Base-by-base conservation (phyloP, 2,329 filamentous ascomycete species). In the Cladosporium sp. region DNA sequence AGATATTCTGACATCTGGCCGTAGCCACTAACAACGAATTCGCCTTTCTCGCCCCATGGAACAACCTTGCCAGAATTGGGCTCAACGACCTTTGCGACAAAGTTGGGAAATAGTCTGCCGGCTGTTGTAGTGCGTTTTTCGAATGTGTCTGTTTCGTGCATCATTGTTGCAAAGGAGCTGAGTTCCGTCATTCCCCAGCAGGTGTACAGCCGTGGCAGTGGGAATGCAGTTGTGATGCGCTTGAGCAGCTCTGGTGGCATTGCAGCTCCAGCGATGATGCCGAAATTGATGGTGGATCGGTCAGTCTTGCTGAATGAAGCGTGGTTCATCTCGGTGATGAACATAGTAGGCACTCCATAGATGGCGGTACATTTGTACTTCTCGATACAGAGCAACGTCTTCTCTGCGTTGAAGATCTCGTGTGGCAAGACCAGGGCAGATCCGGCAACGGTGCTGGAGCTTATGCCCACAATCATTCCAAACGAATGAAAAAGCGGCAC, bases 401-500 rank as follows among this genome's bases (percentile, higher is more conserved):
- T 87, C 4, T 79, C 77, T 1, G 89, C 84, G 71, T 92, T 88
- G 73, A 94, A 94, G 0, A 88, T 87, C 72, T 92, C 89, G 70
- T 86, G 85, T 0, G 92, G 91, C 73, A 92, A 92, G 11, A 94
- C 87, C 59, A 93, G 88, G 76, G 90, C 91, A 44, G 86, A 87
- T 57, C 91, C 91, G 75, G 93, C 90, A 0, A 90, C 92, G 60
- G 93, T 79, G 52, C 87, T 84, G 1, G 90, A 88, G 65, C 93
- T 84, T 57, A 93, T 83, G 8, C 91, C 91, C 3, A 93, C 85
- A 0, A 93, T 90, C 10, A 94, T 85, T 1, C 91, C 91, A 74
- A 94, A 94, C 80, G 91, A 94, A 80, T 95, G 92, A 82, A 95
- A 95, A 2, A 95, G 84, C 0, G 92, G 92, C 0, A 92, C 91